Conservation (phyloP, 208 protist genomes). For the Plasmodiophora brassicae region DNA sequence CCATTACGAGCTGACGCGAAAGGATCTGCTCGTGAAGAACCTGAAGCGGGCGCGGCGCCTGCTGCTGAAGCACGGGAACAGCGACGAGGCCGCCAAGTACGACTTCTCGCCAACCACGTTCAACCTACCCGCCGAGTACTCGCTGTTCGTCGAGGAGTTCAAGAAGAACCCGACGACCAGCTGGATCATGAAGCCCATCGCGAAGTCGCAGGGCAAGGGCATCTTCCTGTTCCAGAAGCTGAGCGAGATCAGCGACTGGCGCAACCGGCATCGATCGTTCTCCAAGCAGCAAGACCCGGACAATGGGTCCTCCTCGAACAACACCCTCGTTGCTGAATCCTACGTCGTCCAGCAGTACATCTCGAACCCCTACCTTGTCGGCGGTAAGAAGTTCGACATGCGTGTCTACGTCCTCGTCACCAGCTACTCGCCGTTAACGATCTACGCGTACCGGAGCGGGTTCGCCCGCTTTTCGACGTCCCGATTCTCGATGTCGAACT, state of each 20-base stretch:
- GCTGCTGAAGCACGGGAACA: slow-evolving; percentile 71
- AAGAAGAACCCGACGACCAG: slow-evolving; percentile 66
- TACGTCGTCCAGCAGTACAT: slow-evolving; percentile 68
- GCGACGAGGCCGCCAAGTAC: slow-evolving; percentile 73
- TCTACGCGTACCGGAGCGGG: slow-evolving; percentile 55
- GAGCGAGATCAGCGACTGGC: slow-evolving; percentile 75
- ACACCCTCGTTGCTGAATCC: slow-evolving; percentile 49
- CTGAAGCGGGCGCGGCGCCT: slow-evolving; percentile 80
- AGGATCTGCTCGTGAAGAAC: slow-evolving; percentile 89
- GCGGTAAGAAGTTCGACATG: slow-evolving; percentile 70
- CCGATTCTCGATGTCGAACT: slow-evolving; percentile 31
- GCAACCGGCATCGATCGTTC: not conserved
- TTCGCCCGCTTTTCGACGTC: not conserved
- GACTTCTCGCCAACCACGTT: slow-evolving; percentile 88
- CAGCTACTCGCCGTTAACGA: slow-evolving; percentile 61
- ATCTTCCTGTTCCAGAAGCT: slow-evolving; percentile 93
- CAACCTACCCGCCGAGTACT: slow-evolving; percentile 84
- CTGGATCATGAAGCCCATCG: slow-evolving; percentile 94
- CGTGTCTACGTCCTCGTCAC: slow-evolving; percentile 70
- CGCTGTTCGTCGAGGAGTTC: slow-evolving; percentile 79
- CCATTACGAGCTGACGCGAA: slow-evolving; percentile 89
- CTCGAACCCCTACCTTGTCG: slow-evolving; percentile 13
- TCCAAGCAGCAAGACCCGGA: not conserved
- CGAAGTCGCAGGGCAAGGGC: slow-evolving; percentile 86
- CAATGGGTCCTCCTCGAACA: not conserved